Evolutionary conservation across 768 basidiomycete species (phyloP), one percentile per base, ranked within the genome.

Genomic region (Clitopilus hobsonii): DNA sequence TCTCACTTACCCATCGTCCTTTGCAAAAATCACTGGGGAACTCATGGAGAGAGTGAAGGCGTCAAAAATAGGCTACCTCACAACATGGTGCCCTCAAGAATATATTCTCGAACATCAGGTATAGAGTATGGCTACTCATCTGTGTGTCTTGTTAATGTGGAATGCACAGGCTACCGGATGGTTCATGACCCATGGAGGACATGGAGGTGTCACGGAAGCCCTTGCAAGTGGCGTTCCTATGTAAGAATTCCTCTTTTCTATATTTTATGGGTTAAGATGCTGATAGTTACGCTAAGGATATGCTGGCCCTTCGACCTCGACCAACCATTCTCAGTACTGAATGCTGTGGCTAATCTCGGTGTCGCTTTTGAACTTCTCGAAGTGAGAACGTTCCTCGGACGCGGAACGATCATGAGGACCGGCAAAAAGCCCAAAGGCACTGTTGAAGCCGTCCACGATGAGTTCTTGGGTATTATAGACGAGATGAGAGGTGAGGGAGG

Each of bases 301-400:
- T 60, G 57, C 20, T 65, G 64, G 64, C 64, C 63, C 1, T 59
- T 65, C 26, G 55, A 56, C 6, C 56, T 49, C 5, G 62, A 65
- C 27, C 64, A 65, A 48, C 64, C 64, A 0, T 25, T 53, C 1
- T 56, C 59, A 1, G 61, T 62, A 0, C 52, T 30, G 0, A 55
- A 62, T 18, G 53, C 62, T n/a, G 51, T 58, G 1, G 56, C 56
- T 1, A 61, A 54, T 20, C 58, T 65, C 25, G 55, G 61, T n/a
- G 61, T 38, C 8, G 62, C 58, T 1, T 65, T 65, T 38, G 61
- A 65, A n/a, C 55, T 65, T 1, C 30, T 60, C 5, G 56, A 65
- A 28, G 61, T 65, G 27, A 56, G 62, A 6, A 60, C 62, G 5
- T 58, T 56, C 0, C 28, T 28, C 14, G 64, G 62, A 4, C 45